Evolutionary conservation across 441 rosid genomes (phyloP).

Genomic region (Theobroma grandiflorum): DNA sequence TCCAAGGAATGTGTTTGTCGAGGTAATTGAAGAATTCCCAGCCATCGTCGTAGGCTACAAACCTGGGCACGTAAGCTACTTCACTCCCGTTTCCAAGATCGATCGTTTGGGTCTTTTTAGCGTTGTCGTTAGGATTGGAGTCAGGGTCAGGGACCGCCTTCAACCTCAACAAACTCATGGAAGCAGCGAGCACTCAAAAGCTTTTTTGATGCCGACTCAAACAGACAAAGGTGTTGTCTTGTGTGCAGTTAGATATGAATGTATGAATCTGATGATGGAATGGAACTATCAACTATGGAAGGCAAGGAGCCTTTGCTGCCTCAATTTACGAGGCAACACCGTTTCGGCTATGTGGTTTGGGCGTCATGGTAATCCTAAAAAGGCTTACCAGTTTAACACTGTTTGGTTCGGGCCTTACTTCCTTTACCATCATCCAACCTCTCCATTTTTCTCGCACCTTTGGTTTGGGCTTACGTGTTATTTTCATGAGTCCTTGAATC

Average conservation of each 20-base stretch:
- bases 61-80: conserved; percentile 59
- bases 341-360: background rate
- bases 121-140: conserved; percentile 19
- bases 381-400: too few species aligned
- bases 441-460: too few species aligned
- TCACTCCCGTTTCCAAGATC: conserved; percentile 83
- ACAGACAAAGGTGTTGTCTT: too few species aligned
- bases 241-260: too few species aligned
- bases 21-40: conserved; percentile 77
- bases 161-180: conserved; percentile 32
- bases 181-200: background rate
- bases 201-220: background rate
- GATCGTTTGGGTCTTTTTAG: conserved; percentile 39
- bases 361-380: background rate
- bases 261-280: too few species aligned
- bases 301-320: background rate
- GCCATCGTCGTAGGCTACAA: conserved; percentile 53
- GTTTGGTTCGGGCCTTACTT: too few species aligned
- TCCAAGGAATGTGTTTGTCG: conserved; percentile 80
- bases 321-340: background rate
- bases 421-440: too few species aligned
- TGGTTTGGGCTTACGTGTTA: too few species aligned
- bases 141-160: conserved; percentile 27
- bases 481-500: too few species aligned
- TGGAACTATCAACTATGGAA: too few species aligned